A percentile compares a stretch with the other conserved stretches of the same genome.
Evolutionary conservation across 2,329 filamentous ascomycete genomes (phyloP).

Genomic region (Grosmannia clavigera): DNA sequence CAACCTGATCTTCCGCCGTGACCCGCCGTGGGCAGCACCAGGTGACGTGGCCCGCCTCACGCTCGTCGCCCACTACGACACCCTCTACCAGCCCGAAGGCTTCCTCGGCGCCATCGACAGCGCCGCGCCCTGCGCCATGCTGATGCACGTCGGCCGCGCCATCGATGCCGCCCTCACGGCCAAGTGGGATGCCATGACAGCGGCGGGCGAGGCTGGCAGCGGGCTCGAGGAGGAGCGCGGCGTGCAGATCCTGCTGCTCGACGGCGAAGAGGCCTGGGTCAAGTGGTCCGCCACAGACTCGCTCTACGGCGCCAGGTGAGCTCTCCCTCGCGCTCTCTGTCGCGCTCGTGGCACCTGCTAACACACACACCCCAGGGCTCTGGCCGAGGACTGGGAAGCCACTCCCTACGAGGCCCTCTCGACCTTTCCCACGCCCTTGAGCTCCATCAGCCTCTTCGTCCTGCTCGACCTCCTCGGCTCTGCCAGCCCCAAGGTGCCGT

Average conservation of each 20-base stretch:
- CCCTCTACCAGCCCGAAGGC: slow-evolving; percentile 63
- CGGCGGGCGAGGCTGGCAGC: slow-evolving; percentile 36
- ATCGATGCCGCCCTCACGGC: slow-evolving; percentile 67
- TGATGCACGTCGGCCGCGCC: slow-evolving; percentile 72
- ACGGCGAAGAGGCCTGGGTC: slow-evolving; percentile 88
- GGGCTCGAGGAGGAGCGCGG: slow-evolving; percentile 65
- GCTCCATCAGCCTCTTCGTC: slow-evolving; percentile 61
- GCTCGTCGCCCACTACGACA: slow-evolving; percentile 90
- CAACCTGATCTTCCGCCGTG: slow-evolving; percentile 76
- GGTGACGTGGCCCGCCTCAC: slow-evolving; percentile 74
- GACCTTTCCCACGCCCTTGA: slow-evolving; percentile 61
- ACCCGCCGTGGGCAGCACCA: slow-evolving; percentile 66
- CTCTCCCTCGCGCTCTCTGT: background rate
- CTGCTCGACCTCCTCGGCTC: slow-evolving; percentile 48
- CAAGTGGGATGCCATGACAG: slow-evolving; percentile 68
- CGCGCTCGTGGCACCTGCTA: background rate
- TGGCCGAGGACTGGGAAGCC: slow-evolving; percentile 72
- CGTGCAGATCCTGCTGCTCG: slow-evolving; percentile 78
- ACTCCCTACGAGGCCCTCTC: slow-evolving; percentile 57
- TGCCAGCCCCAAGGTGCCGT: slow-evolving; percentile 52
- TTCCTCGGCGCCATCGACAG: slow-evolving; percentile 94
- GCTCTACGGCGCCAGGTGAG: slow-evolving; percentile 72
- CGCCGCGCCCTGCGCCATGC: slow-evolving; percentile 85
- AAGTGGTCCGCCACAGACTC: slow-evolving; percentile 72
- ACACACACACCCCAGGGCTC: slow-evolving; percentile 30